Percentiles rank a stretch among this genome's conserved stretches.
These are phyloP conservation scores for Brassica hybrid DNA, from an alignment of 441 rosid species.

Conservation along the genomic window DNA sequence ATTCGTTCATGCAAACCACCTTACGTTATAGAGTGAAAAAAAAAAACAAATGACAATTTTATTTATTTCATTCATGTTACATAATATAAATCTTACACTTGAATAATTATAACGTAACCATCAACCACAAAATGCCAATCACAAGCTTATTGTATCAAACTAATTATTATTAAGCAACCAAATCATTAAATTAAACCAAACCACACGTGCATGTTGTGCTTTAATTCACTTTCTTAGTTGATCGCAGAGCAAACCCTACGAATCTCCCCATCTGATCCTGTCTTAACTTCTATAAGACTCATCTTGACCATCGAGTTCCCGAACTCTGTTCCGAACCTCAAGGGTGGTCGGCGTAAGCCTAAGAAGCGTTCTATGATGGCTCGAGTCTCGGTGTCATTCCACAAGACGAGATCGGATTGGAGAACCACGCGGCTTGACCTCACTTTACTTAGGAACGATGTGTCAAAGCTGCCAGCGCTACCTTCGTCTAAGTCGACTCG, in stretches of 20 bases:
- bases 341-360: slow-evolving; percentile 42
- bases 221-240: slow-evolving; percentile 28
- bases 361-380: slow-evolving; percentile 50
- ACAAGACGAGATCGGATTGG: slow-evolving; percentile 63
- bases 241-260: slow-evolving; percentile 61
- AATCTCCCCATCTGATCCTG: slow-evolving; percentile 64
- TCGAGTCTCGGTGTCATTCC: slow-evolving; percentile 54
- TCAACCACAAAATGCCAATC: slow-evolving; percentile 19
- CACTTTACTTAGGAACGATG: slow-evolving; percentile 63
- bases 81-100: slow-evolving; percentile 30
- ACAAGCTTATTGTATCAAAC: slow-evolving; percentile 24
- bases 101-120: slow-evolving; percentile 11
- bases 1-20: not conserved
- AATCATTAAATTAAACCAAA: slow-evolving; percentile 16
- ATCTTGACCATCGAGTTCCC: slow-evolving; percentile 75
- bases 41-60: slow-evolving; percentile 7
- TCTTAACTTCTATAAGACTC: slow-evolving; percentile 74
- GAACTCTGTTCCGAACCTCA: slow-evolving; percentile 58
- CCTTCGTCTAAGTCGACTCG: slow-evolving; percentile 62
- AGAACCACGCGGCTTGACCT: slow-evolving; percentile 63
- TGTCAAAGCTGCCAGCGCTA: slow-evolving; percentile 60
- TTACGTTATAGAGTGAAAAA: slow-evolving; percentile 17
- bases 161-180: not conserved
- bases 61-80: slow-evolving; percentile 16
- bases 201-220: slow-evolving; percentile 11